Conservation (phyloP, 208 protist species). For the Acanthamoeba culbertsoni region DNA sequence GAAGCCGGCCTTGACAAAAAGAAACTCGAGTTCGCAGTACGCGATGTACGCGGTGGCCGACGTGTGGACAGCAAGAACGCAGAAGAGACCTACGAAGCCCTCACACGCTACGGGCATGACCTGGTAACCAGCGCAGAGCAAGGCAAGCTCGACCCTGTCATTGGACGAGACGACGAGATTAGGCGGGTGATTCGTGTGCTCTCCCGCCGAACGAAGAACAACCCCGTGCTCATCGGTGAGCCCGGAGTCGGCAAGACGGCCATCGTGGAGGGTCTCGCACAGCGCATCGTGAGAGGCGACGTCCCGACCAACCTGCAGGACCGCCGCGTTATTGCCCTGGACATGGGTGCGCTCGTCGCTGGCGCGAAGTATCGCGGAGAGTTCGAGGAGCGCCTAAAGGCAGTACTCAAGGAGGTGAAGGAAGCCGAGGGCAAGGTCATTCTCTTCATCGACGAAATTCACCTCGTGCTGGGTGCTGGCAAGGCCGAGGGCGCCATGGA, state of each 20-base stretch:
- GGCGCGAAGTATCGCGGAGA: constrained; percentile 99
- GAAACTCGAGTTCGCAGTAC: not conserved
- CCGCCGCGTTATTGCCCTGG: constrained; percentile 89
- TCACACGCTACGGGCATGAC: constrained; percentile 96
- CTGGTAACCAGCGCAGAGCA: constrained; percentile 91
- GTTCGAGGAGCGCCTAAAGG: constrained; percentile 99
- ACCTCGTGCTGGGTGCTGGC: constrained; percentile 96
- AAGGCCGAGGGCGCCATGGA: constrained; percentile 79
- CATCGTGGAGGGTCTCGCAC: constrained; percentile 93
- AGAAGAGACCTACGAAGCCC: constrained; percentile 76
- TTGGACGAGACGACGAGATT: constrained; percentile 98
- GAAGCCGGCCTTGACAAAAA: not conserved
- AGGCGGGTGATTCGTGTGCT: constrained; percentile 94
- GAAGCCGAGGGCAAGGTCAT: constrained; percentile 94
- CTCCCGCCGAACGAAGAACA: constrained; percentile 99
- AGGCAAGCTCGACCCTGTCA: constrained; percentile 97
- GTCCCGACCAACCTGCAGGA: constrained; percentile 87
- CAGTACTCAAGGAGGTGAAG: constrained; percentile 98
- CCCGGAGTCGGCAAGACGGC: constrained; percentile 84
- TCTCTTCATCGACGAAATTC: constrained; percentile 99
- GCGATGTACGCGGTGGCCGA: not conserved
- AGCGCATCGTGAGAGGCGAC: constrained; percentile 90
- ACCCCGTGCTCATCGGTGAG: constrained; percentile 98
- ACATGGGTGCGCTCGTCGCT: constrained; percentile 98
- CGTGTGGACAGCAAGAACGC: constrained; percentile 34